Percentiles rank a stretch among this genome's conserved stretches.
phyloP scores from a whole-genome alignment of 345 rosid species.

The Populus deltoides region DNA sequence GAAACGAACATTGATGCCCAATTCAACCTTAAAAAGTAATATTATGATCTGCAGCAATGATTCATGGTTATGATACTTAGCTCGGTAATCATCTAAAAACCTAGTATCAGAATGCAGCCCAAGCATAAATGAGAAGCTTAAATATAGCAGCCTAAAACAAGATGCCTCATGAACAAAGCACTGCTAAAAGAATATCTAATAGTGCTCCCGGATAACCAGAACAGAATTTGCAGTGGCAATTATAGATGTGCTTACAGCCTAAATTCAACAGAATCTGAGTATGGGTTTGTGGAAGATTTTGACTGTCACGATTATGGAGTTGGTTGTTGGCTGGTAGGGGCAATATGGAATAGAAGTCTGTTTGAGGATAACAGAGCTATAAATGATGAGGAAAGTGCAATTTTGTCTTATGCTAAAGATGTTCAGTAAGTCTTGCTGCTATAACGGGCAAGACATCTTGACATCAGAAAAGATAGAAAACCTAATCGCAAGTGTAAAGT shows the following conservation, averaged over 20 bases:
- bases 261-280: neutral
- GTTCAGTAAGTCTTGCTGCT: no score
- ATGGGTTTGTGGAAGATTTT: neutral
- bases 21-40: neutral
- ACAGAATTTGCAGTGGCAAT: neutral
- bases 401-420: neutral
- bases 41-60: neutral
- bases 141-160: neutral
- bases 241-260: neutral
- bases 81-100: neutral
- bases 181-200: neutral
- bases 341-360: neutral
- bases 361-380: neutral
- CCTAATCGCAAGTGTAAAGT: neutral
- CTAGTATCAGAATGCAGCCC: neutral
- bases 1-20: neutral
- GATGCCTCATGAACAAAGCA: neutral
- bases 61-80: neutral
- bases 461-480: neutral
- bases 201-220: neutral
- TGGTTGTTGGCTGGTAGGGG: neutral
- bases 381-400: neutral
- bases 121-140: neutral
- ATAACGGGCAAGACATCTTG: neutral
- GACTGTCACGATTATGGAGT: neutral